Base-by-base conservation (phyloP, 169 alveolate genomes). In the Neospora caninum region DNA sequence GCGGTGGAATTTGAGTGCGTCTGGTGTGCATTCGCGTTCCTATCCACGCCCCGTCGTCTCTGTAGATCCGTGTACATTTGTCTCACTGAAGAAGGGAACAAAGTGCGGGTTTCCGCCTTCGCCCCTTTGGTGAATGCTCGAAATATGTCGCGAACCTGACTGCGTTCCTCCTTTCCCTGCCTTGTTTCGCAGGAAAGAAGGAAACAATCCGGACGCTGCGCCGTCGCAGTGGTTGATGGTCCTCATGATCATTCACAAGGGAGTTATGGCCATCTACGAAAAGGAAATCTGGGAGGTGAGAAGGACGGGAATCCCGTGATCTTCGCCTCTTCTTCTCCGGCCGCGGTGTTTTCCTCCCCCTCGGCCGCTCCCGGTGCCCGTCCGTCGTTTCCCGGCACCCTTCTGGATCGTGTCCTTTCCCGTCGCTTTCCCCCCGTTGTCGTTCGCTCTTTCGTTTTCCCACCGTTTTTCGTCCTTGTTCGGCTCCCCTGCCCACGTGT, bases 221-320 rank as follows among this genome's bases (percentile, higher is more conserved):
- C 97, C 97, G 13, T 88, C 96, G 39, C 96, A 92, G 83, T 96
- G 97, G 97, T 93, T 96, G 10, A 88, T 95, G 70, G 91, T 96
- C 20, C 93, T 96, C 22, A 88, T 94, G 80, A 91, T 96, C 53
- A 95, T 96, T 16, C 94, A 96, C 49, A 41, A 93, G 34, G 97
- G 97, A 13, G 84, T 96, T 34, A 92, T 69, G 43, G 38, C 95
- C 20, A 39, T 96, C 38, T 88, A 93, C 13, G 83, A 92, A 73
- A 95, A 96, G 0, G 97, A 95, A 45, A 94, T 96, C 69, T 95
- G 96, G 43, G 96, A 96, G 88, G 96, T 94, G 49, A 73, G 89
- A 1, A n/a, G 38, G 31, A 43, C 67, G 49, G 39, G 27, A 9
- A 27, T n/a, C 58, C 58, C 58, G 58, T 13, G 13, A 4, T 4